Evolutionary conservation across 495 filamentous ascomycete genomes (phyloP).

Genomic region (Talaromyces trachyspermus): DNA sequence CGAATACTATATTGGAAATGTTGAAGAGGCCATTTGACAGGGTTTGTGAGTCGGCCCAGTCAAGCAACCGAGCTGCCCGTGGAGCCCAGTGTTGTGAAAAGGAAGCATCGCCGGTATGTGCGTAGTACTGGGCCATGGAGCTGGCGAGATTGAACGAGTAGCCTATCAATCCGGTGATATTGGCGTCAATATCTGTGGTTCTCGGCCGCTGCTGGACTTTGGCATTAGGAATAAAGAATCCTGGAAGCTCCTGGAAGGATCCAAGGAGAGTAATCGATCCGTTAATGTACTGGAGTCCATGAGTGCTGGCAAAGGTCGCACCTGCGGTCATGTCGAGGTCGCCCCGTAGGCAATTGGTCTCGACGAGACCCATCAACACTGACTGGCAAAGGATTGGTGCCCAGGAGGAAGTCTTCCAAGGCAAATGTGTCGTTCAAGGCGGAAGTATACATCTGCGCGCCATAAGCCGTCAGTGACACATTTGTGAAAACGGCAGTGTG

Average conservation of each 20-base stretch:
- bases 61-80: conserved; percentile 10
- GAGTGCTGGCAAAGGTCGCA: conserved; percentile 13
- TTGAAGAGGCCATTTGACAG: conserved; percentile 16
- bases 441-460: conserved; percentile 11
- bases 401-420: conserved; percentile 13
- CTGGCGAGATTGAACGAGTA: conserved; percentile 16
- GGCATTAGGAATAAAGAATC: conserved; percentile 15
- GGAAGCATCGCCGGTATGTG: conserved; percentile 11
- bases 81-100: conserved; percentile 12
- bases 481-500: conserved; percentile 15
- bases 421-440: conserved; percentile 11
- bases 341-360: conserved; percentile 17
- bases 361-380: conserved; percentile 17
- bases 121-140: conserved; percentile 13
- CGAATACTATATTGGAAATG: conserved; percentile 10
- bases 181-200: conserved; percentile 9
- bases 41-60: conserved; percentile 17
- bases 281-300: conserved; percentile 13
- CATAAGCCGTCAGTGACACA: conserved; percentile 11
- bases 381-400: conserved; percentile 14
- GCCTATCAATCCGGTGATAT: conserved; percentile 18
- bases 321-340: conserved; percentile 14
- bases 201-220: conserved; percentile 15
- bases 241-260: conserved; percentile 14
- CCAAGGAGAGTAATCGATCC: conserved; percentile 14